Conservation (phyloP, 2,329 filamentous ascomycete species). For the Talaromyces marneffei region DNA sequence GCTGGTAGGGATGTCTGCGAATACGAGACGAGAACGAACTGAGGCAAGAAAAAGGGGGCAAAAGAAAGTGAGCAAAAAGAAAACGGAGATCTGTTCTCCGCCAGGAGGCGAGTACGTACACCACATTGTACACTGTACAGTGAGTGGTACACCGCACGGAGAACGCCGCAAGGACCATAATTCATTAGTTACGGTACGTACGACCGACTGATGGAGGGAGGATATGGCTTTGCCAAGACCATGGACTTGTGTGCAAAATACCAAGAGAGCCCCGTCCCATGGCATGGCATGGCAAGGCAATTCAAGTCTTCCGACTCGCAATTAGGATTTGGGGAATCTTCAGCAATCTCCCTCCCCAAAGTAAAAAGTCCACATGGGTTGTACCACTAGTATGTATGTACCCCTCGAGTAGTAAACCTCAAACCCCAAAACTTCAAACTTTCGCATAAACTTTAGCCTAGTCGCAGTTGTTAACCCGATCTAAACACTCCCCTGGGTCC, state of each 20-base stretch:
- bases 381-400: neutral
- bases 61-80: neutral
- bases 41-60: neutral
- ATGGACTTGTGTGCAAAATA: neutral
- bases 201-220: neutral
- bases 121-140: neutral
- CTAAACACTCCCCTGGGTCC: neutral
- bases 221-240: neutral
- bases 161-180: neutral
- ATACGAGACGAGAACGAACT: neutral
- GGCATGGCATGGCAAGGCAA: no score
- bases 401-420: no score
- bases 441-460: neutral
- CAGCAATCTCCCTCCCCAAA: neutral
- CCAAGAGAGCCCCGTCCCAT: no score
- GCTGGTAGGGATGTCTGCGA: neutral
- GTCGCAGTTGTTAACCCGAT: neutral
- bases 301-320: no score
- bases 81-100: slow-evolving; percentile 1
- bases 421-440: neutral
- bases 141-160: neutral
- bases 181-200: no score
- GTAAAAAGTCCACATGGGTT: neutral
- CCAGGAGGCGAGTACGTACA: neutral
- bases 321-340: neutral